Percentiles rank a stretch among this genome's conserved stretches.
Conservation (phyloP, 176 grass and related monocot species). For the Hyparrhenia diplandra region DNA sequence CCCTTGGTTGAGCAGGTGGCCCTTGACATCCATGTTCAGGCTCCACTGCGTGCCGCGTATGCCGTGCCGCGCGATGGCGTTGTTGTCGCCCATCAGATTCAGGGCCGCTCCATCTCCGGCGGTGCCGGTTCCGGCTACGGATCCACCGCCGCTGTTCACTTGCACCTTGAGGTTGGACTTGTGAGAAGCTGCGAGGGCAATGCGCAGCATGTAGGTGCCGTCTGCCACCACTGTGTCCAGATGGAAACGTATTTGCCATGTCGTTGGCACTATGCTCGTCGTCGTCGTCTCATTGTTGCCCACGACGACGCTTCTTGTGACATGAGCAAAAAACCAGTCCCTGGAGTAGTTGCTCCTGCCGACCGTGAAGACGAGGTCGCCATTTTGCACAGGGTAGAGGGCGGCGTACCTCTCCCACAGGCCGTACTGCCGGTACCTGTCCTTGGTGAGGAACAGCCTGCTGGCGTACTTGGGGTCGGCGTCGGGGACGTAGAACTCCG, state of each 20-base stretch:
- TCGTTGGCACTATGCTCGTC: constrained; percentile 14
- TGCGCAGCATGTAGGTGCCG: constrained; percentile 39
- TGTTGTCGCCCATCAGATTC: not conserved
- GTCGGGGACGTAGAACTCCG: constrained; percentile 1
- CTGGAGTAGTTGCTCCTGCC: constrained; percentile 48
- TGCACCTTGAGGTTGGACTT: constrained; percentile 38
- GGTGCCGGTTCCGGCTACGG: no score
- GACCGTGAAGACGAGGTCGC: constrained; percentile 52
- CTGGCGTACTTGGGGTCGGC: constrained; percentile 44
- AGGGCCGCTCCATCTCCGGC: not conserved
- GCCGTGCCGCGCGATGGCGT: not conserved
- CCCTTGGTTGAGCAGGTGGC: constrained; percentile 6
- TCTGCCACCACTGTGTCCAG: constrained; percentile 5
- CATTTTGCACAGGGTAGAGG: constrained; percentile 23
- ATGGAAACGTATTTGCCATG: constrained; percentile 43
- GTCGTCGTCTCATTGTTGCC: not conserved
- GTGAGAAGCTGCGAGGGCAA: constrained; percentile 45
- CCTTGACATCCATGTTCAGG: not conserved
- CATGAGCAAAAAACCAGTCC: constrained; percentile 92
- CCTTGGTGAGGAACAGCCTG: constrained; percentile 33
- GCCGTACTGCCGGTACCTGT: constrained; percentile 79
- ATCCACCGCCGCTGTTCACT: not conserved
- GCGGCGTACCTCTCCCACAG: constrained; percentile 77
- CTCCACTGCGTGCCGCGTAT: not conserved
- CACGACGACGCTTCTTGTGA: constrained; percentile 30